Percentiles rank a stretch among this genome's conserved stretches.
Conservation (phyloP, 1,284 basidiomycete genomes). For the Moniliella sp. region DNA sequence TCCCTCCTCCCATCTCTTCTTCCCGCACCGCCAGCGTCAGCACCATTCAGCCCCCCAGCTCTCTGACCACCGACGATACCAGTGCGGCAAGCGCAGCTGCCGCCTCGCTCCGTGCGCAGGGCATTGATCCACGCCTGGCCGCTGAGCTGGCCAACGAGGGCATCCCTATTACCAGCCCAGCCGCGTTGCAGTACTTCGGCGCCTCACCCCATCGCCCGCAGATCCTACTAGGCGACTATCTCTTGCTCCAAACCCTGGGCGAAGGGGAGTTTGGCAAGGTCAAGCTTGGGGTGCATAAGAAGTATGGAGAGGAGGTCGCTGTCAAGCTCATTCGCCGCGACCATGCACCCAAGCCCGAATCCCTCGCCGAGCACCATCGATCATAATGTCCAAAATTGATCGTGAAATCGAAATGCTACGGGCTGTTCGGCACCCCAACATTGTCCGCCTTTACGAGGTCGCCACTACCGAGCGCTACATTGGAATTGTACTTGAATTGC, state of each 20-base stretch:
- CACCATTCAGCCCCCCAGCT: too few relatives aligned
- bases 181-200: slow-evolving; percentile 30
- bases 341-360: slow-evolving; percentile 61
- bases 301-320: slow-evolving; percentile 91
- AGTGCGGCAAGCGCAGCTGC: too few relatives aligned
- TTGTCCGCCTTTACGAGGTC: slow-evolving; percentile 90
- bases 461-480: slow-evolving; percentile 99
- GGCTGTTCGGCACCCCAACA: slow-evolving; percentile 89
- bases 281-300: slow-evolving; percentile 79
- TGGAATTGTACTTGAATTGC: slow-evolving; percentile 95
- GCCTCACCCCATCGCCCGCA: slow-evolving; percentile 30
- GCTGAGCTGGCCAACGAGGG: slow-evolving; percentile 13
- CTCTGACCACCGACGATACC: too few relatives aligned
- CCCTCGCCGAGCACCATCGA: slow-evolving; percentile 36
- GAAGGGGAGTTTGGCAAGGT: slow-evolving; percentile 99
- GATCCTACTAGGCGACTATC: slow-evolving; percentile 32
- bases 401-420: slow-evolving; percentile 87
- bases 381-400: slow-evolving; percentile 81
- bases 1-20: background rate
- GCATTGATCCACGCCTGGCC: background rate
- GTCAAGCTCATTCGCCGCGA: slow-evolving; percentile 89
- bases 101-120: background rate
- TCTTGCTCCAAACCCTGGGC: slow-evolving; percentile 37
- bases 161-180: slow-evolving; percentile 26
- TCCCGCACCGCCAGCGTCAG: too few relatives aligned